phyloP scores from a whole-genome alignment of 805 yeast genomes.

The Sugiyamaella smithiae region DNA sequence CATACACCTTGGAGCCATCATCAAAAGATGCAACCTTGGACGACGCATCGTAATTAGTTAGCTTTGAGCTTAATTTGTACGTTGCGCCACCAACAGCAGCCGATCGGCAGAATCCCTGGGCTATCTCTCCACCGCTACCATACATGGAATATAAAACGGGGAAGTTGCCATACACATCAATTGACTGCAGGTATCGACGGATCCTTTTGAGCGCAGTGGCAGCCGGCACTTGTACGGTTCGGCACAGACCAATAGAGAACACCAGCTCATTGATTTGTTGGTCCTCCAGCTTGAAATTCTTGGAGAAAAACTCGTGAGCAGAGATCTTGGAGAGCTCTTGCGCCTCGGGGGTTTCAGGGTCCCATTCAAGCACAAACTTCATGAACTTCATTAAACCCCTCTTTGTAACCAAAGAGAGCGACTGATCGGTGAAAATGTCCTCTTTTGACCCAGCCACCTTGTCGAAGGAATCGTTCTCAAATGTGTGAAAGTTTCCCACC shows the following conservation, averaged over 20 bases:
- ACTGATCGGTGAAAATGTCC: slow-evolving; percentile 88
- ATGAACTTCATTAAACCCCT: slow-evolving; percentile 87
- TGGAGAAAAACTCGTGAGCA: slow-evolving; percentile 56
- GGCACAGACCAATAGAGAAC: slow-evolving; percentile 79
- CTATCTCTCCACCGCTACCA: slow-evolving; percentile 94
- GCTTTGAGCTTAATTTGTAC: slow-evolving; percentile 71
- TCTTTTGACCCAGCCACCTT: slow-evolving; percentile 84
- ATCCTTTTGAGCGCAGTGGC: slow-evolving; percentile 77
- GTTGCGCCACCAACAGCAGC: slow-evolving; percentile 98
- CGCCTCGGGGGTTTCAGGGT: slow-evolving; percentile 32
- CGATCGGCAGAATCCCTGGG: slow-evolving; percentile 95
- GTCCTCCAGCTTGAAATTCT: slow-evolving; percentile 64
- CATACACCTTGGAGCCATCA: slow-evolving; percentile 72
- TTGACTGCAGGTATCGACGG: slow-evolving; percentile 75
- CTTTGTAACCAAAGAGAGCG: slow-evolving; percentile 69
- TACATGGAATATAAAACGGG: slow-evolving; percentile 89
- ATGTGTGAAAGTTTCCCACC: slow-evolving; percentile 86
- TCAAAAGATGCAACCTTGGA: slow-evolving; percentile 55
- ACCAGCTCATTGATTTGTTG: slow-evolving; percentile 82
- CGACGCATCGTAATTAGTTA: slow-evolving; percentile 62
- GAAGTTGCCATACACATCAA: slow-evolving; percentile 91
- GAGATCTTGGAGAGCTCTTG: slow-evolving; percentile 56
- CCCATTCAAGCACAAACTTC: slow-evolving; percentile 75
- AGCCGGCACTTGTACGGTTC: slow-evolving; percentile 57
- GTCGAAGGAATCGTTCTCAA: slow-evolving; percentile 85